These are phyloP conservation scores for Metschnikowia reukaufii DNA, from an alignment of 805 yeast species.

Conservation along the genomic window DNA sequence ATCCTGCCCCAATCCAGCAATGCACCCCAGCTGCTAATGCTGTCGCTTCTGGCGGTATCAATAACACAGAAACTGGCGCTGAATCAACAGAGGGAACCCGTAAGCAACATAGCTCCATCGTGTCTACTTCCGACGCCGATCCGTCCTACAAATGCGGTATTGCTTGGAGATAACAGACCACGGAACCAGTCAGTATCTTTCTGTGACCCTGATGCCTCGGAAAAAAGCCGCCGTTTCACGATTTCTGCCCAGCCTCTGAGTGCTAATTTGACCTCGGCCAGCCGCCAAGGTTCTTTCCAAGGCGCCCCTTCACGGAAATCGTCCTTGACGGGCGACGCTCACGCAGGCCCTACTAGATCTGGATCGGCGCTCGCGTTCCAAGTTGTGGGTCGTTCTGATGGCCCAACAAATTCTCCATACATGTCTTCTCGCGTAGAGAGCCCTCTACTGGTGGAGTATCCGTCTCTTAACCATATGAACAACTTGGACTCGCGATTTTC, in stretches of 20 bases:
- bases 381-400: conserved; percentile 4
- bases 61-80: conserved; percentile 9
- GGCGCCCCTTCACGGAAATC: conserved; percentile 13
- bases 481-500: conserved; percentile 9
- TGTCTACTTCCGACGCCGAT: conserved; percentile 12
- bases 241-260: conserved; percentile 45
- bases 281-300: conserved; percentile 13
- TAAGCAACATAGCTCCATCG: conserved; percentile 5
- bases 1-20: conserved; percentile 10
- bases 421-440: conserved; percentile 11
- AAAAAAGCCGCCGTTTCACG: conserved; percentile 41
- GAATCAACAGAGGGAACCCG: conserved; percentile 8
- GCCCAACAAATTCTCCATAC: background rate
- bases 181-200: conserved; percentile 32
- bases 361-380: conserved; percentile 14
- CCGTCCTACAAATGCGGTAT: conserved; percentile 8
- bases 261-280: conserved; percentile 21
- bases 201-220: conserved; percentile 35
- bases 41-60: conserved; percentile 5
- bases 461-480: background rate
- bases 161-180: conserved; percentile 7
- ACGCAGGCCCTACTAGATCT: conserved; percentile 8
- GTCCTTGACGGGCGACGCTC: conserved; percentile 11
- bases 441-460: conserved; percentile 8
- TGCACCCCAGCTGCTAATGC: conserved; percentile 2